Conservation (phyloP, 768 basidiomycete species). For the Pleurotus tuber-regium region DNA sequence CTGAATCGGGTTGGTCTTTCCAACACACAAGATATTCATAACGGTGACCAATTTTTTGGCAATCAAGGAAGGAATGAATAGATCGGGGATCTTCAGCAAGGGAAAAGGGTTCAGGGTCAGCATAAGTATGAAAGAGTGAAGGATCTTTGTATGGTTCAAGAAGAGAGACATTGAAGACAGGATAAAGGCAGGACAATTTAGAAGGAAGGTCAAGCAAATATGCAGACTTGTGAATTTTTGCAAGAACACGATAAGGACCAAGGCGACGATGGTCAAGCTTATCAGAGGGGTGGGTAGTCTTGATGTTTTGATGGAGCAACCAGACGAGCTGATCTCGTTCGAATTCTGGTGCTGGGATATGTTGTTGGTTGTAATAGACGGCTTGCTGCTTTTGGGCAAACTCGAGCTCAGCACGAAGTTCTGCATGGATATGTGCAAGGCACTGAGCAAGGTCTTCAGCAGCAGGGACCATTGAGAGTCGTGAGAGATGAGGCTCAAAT, state of each 20-base stretch:
- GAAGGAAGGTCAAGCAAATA: constrained; percentile 28
- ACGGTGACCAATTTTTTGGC: no score
- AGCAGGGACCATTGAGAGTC: constrained; percentile 30
- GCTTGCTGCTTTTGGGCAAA: constrained; percentile 25
- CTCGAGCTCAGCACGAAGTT: constrained; percentile 29
- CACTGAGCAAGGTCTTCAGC: constrained; percentile 25
- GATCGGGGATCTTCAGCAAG: not conserved
- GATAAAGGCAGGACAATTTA: constrained; percentile 31
- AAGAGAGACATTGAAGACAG: constrained; percentile 37
- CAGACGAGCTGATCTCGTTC: constrained; percentile 33
- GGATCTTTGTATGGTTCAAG: constrained; percentile 31
- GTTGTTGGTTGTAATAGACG: constrained; percentile 24
- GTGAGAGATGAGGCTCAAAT: not conserved
- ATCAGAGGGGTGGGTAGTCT: constrained; percentile 33
- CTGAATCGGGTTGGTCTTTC: no score
- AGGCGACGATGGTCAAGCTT: constrained; percentile 35
- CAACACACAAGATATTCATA: no score
- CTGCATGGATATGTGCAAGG: constrained; percentile 29
- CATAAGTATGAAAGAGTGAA: constrained; percentile 22
- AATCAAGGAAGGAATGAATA: no score
- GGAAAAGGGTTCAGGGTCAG: not conserved
- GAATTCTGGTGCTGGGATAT: constrained; percentile 23
- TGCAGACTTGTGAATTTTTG: constrained; percentile 8
- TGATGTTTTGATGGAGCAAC: constrained; percentile 34
- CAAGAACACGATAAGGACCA: constrained; percentile 21